These are phyloP conservation scores for Vigna angularis DNA, from an alignment of 306 rosid species.

Conservation along the genomic window DNA sequence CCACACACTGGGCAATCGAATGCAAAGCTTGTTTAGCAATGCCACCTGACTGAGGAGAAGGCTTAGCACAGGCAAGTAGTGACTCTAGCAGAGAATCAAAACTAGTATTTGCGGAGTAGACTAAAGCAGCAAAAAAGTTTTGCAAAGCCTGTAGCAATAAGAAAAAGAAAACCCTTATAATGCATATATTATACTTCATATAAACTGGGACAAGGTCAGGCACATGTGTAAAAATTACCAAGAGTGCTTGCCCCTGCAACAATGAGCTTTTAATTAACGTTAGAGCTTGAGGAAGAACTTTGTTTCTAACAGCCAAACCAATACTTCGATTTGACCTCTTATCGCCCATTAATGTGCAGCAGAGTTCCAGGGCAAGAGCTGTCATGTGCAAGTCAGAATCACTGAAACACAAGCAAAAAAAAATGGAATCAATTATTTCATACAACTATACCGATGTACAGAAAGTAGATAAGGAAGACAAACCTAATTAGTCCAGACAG, in stretches of 20 bases:
- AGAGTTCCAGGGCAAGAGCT: constrained; percentile 96
- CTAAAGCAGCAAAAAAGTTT: constrained; percentile 90
- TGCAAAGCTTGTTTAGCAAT: constrained; percentile 97
- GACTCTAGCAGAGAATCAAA: constrained; percentile 91
- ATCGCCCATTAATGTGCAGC: constrained; percentile 98
- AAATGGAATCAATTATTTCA: constrained; percentile 35
- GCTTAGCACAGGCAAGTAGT: constrained; percentile 90
- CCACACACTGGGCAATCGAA: constrained; percentile 97
- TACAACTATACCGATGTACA: constrained; percentile 10
- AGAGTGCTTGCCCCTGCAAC: constrained; percentile 97
- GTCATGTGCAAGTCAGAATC: constrained; percentile 99
- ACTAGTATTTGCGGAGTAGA: constrained; percentile 92
- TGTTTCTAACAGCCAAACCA: constrained; percentile 94
- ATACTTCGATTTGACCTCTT: constrained; percentile 85
- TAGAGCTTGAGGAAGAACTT: constrained; percentile 98
- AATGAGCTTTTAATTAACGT: constrained; percentile 88
- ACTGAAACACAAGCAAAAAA: constrained; percentile 56
- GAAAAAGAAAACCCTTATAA: constrained; percentile 39
- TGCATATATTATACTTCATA: constrained; percentile 31
- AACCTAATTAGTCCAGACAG: constrained; percentile 92
- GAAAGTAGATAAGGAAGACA: constrained; percentile 39
- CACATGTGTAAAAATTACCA: constrained; percentile 60
- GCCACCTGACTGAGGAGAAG: constrained; percentile 95
- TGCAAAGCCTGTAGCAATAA: constrained; percentile 77
- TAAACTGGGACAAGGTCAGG: constrained; percentile 26